Evolutionary conservation across 148 eudicot genomes (phyloP).

Genomic region (Camellia sinensis): DNA sequence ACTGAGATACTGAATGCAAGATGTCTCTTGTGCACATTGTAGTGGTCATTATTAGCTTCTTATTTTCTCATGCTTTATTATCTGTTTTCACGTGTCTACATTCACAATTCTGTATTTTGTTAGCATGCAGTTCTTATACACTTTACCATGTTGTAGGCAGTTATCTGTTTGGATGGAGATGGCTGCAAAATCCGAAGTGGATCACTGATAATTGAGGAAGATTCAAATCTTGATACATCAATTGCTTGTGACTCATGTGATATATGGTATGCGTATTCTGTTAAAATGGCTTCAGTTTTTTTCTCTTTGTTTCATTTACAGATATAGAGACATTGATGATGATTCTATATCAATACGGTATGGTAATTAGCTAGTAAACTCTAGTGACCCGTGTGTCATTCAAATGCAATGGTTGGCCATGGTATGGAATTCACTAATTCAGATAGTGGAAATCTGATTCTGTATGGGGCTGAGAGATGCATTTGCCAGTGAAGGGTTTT

Average conservation of each 20-base stretch:
- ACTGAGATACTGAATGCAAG: not conserved
- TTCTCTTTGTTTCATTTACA: not conserved
- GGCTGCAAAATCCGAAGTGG: slow-evolving; percentile 77
- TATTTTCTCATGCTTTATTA: not conserved
- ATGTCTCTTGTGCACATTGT: not conserved
- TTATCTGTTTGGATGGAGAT: slow-evolving; percentile 93
- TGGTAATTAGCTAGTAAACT: not conserved
- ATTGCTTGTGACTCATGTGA: slow-evolving; percentile 98
- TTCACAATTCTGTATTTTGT: not conserved
- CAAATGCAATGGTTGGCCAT: not conserved
- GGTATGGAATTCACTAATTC: not conserved
- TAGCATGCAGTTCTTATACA: slow-evolving; percentile 18
- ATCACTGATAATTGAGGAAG: slow-evolving; percentile 59
- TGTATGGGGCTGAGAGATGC: not conserved
- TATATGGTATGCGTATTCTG: slow-evolving; percentile 52
- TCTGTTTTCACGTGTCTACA: not conserved
- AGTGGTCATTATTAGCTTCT: not conserved
- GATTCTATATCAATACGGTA: not conserved
- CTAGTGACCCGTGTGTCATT: not conserved
- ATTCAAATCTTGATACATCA: slow-evolving; percentile 71
- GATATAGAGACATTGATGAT: not conserved
- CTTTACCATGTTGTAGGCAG: slow-evolving; percentile 69
- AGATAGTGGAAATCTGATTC: not conserved
- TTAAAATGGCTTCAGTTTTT: not conserved
- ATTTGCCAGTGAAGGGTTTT: not conserved